Evolutionary conservation across 2,329 filamentous ascomycete genomes (phyloP).

Genomic region (Microdochium paspali): DNA sequence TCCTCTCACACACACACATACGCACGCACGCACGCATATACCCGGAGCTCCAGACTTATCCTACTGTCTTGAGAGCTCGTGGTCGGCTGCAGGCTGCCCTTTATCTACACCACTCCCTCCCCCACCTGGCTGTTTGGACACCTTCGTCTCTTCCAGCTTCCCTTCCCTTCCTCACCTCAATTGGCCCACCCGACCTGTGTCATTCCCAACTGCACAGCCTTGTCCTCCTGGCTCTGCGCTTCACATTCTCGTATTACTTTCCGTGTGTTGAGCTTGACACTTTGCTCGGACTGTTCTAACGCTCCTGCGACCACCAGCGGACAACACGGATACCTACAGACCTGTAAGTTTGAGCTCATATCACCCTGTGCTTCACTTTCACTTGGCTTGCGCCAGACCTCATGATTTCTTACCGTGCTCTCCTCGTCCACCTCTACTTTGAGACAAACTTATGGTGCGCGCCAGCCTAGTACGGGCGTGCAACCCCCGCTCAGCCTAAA

Average conservation of each 20-base stretch:
- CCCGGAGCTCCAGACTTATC: neutral
- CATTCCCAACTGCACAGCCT: neutral
- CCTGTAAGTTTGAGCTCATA: conserved; percentile 26
- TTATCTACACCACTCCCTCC: neutral
- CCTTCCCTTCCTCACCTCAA: neutral
- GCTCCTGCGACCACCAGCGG: conserved; percentile 34
- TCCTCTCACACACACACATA: neutral
- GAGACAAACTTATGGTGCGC: neutral
- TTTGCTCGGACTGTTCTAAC: conserved; percentile 27
- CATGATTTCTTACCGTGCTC: too few species aligned
- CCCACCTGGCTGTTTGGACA: neutral
- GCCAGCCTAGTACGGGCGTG: neutral
- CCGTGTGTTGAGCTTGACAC: conserved; percentile 10
- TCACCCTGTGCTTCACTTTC: neutral
- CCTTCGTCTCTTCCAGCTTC: neutral
- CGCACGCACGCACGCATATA: neutral
- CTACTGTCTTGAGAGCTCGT: neutral
- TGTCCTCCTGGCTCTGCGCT: neutral
- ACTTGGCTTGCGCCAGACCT: too few species aligned
- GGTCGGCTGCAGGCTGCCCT: neutral
- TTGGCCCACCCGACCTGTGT: neutral
- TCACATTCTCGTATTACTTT: neutral
- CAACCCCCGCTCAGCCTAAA: neutral
- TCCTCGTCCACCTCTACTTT: too few species aligned
- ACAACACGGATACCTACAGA: conserved; percentile 52